A percentile compares a stretch with the other conserved stretches of the same genome.
These are phyloP conservation scores for Eucalyptus polybractea DNA, from an alignment of 345 rosid species.

Conservation along the genomic window DNA sequence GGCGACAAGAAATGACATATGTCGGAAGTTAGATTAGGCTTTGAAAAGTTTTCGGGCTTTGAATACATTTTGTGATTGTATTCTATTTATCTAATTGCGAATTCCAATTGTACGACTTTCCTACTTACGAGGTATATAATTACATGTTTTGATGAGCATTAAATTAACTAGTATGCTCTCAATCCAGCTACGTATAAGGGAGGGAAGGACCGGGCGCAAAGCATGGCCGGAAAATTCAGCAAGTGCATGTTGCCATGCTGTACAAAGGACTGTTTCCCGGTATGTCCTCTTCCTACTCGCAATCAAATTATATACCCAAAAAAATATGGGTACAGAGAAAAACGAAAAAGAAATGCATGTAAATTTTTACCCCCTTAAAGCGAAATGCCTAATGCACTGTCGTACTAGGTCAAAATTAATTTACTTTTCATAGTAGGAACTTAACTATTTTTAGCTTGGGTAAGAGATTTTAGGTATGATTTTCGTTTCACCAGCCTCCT, in stretches of 20 bases:
- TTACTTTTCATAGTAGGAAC: not conserved
- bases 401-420: not conserved
- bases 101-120: not conserved
- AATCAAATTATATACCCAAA: not conserved
- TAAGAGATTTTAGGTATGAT: not conserved
- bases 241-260: conserved; percentile 31
- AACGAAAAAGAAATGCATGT: not conserved
- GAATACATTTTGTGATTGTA: not conserved
- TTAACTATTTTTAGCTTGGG: not conserved
- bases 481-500: not conserved
- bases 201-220: not conserved
- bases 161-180: not conserved
- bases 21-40: not conserved
- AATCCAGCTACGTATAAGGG: not conserved
- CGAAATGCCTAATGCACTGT: not conserved
- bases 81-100: not conserved
- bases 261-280: conserved; percentile 6
- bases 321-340: not conserved
- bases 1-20: not conserved
- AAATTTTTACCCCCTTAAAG: not conserved
- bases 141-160: not conserved
- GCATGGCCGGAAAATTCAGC: conserved; percentile 25
- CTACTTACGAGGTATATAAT: not conserved
- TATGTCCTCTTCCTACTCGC: not conserved
- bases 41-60: not conserved